phyloP scores from a whole-genome alignment of 2,329 filamentous ascomycete genomes.

The Clarireedia homoeocarpa region DNA sequence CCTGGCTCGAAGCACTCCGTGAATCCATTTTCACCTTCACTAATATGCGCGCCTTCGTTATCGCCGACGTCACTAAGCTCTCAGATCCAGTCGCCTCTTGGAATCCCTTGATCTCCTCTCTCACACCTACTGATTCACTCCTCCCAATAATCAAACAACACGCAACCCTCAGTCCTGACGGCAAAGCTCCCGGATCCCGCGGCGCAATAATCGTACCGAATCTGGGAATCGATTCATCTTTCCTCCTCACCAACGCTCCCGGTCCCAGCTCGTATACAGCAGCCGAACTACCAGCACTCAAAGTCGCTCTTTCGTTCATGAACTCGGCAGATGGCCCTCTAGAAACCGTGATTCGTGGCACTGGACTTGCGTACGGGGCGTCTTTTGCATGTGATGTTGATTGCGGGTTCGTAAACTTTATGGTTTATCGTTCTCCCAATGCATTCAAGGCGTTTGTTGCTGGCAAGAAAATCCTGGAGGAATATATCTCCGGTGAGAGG shows the following conservation, averaged over 20 bases:
- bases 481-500: slow-evolving; percentile 62
- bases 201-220: slow-evolving; percentile 79
- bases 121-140: slow-evolving; percentile 43
- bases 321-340: slow-evolving; percentile 90
- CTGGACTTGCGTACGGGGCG: slow-evolving; percentile 85
- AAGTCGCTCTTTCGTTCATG: slow-evolving; percentile 85
- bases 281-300: slow-evolving; percentile 69
- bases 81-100: slow-evolving; percentile 70
- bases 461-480: slow-evolving; percentile 65
- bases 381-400: slow-evolving; percentile 72
- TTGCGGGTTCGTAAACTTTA: slow-evolving; percentile 72
- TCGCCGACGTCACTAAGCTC: slow-evolving; percentile 71
- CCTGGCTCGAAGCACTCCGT: slow-evolving; percentile 70
- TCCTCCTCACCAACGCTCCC: slow-evolving; percentile 65
- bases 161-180: slow-evolving; percentile 67
- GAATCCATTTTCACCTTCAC: slow-evolving; percentile 69
- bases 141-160: slow-evolving; percentile 63
- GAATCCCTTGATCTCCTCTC: slow-evolving; percentile 45
- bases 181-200: slow-evolving; percentile 64
- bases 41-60: slow-evolving; percentile 80
- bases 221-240: slow-evolving; percentile 87
- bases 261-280: slow-evolving; percentile 72
- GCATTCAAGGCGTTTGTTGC: slow-evolving; percentile 78
- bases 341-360: slow-evolving; percentile 88
- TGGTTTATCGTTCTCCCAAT: slow-evolving; percentile 85